These are phyloP conservation scores for Cyberlindnera petersonii DNA, from an alignment of 805 yeast species.

Conservation along the genomic window DNA sequence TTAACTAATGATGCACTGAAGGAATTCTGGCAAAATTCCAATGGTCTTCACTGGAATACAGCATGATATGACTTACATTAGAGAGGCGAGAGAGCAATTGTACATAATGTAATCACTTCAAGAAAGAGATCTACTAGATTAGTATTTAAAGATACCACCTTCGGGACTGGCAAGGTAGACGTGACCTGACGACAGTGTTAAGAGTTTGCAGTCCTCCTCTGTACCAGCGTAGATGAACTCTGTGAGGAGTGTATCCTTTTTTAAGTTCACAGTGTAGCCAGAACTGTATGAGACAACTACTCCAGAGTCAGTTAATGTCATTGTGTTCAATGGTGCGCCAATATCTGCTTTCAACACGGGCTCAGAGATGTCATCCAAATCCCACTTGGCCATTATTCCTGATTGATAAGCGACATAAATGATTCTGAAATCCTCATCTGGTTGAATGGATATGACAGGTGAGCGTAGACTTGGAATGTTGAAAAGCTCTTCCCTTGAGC, in stretches of 20 bases:
- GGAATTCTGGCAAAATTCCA: slow-evolving; percentile 61
- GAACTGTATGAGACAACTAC: slow-evolving; percentile 7
- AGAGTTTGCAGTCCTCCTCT: slow-evolving; percentile 2
- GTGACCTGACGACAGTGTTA: not conserved
- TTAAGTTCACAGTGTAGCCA: slow-evolving; percentile 3
- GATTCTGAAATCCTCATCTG: not conserved
- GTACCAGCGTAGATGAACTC: not conserved
- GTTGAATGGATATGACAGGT: slow-evolving; percentile 6
- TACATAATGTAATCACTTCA: not conserved
- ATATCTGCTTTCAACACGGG: slow-evolving; percentile 6
- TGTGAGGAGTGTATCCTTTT: not conserved
- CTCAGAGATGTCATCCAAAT: slow-evolving; percentile 26
- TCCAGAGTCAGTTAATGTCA: not conserved
- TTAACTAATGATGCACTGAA: slow-evolving; percentile 54
- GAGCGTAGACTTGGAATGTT: slow-evolving; percentile 29
- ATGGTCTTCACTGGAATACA: slow-evolving; percentile 41
- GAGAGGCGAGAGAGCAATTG: no score
- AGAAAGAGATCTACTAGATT: not conserved
- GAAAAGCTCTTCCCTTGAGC: slow-evolving; percentile 21
- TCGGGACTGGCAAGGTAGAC: not conserved
- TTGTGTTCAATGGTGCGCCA: slow-evolving; percentile 15
- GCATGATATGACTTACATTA: slow-evolving; percentile 13
- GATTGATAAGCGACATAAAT: slow-evolving; percentile 34
- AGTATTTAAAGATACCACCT: slow-evolving; percentile 6
- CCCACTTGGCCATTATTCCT: slow-evolving; percentile 40